Evolutionary conservation across 1,284 basidiomycete genomes (phyloP).

Genomic region (Pseudozyma tsukubaensis): DNA sequence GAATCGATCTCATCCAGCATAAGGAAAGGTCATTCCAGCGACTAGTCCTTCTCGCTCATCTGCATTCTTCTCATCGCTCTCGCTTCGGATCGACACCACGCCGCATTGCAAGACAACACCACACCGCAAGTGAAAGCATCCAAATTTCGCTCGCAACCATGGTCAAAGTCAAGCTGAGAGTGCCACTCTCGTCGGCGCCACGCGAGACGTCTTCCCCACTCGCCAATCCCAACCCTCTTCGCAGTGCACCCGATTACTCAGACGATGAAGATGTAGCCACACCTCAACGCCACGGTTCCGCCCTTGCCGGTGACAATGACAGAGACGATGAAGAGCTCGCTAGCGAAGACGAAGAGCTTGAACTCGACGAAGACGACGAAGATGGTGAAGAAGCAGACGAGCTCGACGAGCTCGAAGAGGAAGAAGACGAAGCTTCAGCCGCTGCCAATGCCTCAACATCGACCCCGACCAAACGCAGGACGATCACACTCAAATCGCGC

Average conservation of each 20-base stretch:
- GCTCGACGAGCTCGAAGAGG: slow-evolving; percentile 45
- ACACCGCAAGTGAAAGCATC: no score
- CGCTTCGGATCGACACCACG: no score
- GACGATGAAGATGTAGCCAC: slow-evolving; percentile 31
- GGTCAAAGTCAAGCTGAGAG: slow-evolving; percentile 53
- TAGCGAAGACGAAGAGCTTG: slow-evolving; percentile 7
- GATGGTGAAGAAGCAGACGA: slow-evolving; percentile 43
- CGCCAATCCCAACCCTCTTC: slow-evolving; percentile 37
- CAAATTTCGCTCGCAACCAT: background rate
- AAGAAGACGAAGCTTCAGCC: slow-evolving; percentile 34
- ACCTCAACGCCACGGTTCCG: slow-evolving; percentile 4
- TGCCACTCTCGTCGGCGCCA: slow-evolving; percentile 45
- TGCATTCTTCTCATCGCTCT: no score
- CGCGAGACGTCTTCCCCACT: slow-evolving; percentile 50
- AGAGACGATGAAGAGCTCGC: slow-evolving; percentile 11
- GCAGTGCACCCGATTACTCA: slow-evolving; percentile 42
- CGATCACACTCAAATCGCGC: slow-evolving; percentile 47
- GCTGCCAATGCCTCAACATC: slow-evolving; percentile 15
- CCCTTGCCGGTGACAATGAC: background rate
- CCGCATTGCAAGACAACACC: no score
- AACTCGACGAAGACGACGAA: slow-evolving; percentile 23
- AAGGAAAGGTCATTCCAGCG: no score
- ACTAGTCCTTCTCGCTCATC: no score
- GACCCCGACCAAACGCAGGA: slow-evolving; percentile 28
- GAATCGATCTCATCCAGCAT: no score